These are phyloP conservation scores for Leccinum pellstonianum DNA, from an alignment of 768 basidiomycete genomes.

Conservation along the genomic window DNA sequence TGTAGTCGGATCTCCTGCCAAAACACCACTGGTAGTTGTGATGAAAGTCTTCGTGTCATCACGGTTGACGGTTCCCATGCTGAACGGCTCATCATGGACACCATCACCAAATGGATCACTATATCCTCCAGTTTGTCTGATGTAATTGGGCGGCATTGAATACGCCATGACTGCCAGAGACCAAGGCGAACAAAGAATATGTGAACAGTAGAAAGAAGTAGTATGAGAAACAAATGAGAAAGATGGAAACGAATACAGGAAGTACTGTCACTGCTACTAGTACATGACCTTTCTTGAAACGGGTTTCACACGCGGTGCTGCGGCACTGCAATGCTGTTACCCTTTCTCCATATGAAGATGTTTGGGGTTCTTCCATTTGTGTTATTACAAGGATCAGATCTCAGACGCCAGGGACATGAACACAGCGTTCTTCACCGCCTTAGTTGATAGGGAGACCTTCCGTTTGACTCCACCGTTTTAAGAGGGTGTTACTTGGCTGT, in stretches of 20 bases:
- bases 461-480: conserved; percentile 37
- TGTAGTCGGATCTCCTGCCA: conserved; percentile 10
- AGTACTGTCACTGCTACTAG: not conserved
- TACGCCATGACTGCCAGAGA: conserved; percentile 29
- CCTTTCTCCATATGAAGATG: no score
- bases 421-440: not conserved
- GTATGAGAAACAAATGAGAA: not conserved
- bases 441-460: conserved; percentile 34
- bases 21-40: conserved; percentile 24
- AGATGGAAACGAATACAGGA: not conserved
- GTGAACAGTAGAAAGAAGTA: conserved; percentile 1
- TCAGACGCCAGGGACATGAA: not conserved
- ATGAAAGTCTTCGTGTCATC: conserved; percentile 22
- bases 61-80: conserved; percentile 5
- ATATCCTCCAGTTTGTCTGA: conserved; percentile 11
- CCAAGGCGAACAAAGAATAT: conserved; percentile 15
- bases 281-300: not conserved
- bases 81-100: conserved; percentile 24
- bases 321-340: not conserved
- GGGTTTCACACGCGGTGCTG: conserved; percentile 22
- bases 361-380: not conserved
- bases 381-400: not conserved
- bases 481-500: conserved; percentile 38
- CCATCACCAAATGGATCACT: conserved; percentile 31
- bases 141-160: conserved; percentile 10